Percentiles rank a stretch among this genome's conserved stretches.
Evolutionary conservation across 441 rosid species (phyloP).

Genomic region (Mallotus repandus): DNA sequence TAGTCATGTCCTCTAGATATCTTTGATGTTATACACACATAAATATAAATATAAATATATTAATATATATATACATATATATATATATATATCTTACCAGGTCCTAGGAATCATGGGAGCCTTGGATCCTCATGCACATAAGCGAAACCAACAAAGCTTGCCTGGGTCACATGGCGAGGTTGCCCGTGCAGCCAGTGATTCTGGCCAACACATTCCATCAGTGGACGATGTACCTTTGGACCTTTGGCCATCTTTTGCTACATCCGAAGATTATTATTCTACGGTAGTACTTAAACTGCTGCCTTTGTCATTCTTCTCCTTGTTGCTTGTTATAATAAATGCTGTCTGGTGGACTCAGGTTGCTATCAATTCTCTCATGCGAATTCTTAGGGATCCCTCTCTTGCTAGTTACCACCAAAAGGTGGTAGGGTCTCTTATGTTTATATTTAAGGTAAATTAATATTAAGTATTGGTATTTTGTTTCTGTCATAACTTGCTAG

Average conservation of each 20-base stretch:
- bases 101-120: constrained; percentile 99
- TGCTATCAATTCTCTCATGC: constrained; percentile 97
- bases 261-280: constrained; percentile 96
- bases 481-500: constrained; percentile 10
- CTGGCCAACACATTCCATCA: constrained; percentile 89
- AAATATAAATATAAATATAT: background rate
- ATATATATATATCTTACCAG: constrained; percentile 36
- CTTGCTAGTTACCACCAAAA: constrained; percentile 97
- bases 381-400: constrained; percentile 97
- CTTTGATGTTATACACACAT: constrained; percentile 27
- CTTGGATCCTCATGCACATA: constrained; percentile 94
- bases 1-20: constrained; percentile 11
- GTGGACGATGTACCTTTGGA: constrained; percentile 90
- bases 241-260: constrained; percentile 92
- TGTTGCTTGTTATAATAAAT: constrained; percentile 25
- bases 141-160: constrained; percentile 79
- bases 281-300: constrained; percentile 54
- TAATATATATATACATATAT: no score
- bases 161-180: constrained; percentile 94
- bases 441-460: constrained; percentile 83
- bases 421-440: constrained; percentile 98
- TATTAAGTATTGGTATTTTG: background rate
- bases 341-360: constrained; percentile 52
- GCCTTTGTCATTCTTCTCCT: constrained; percentile 19
- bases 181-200: constrained; percentile 83